These are phyloP conservation scores for Hypoxylon crocopeplum DNA, from an alignment of 495 filamentous ascomycete genomes.

Conservation along the genomic window DNA sequence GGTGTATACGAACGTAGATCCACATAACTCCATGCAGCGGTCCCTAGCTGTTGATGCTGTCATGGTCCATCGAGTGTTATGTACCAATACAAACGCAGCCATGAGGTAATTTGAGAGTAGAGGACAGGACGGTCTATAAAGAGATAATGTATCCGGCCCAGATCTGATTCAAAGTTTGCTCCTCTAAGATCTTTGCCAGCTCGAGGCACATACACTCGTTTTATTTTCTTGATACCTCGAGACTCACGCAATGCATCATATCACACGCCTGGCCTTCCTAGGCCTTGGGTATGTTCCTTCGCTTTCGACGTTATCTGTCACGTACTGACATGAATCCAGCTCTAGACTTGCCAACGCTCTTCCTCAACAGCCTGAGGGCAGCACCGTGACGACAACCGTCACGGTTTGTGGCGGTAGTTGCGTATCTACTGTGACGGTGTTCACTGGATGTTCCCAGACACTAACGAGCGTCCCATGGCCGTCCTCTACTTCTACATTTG, in stretches of 20 bases:
- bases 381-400: slow-evolving; percentile 36
- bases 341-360: slow-evolving; percentile 19
- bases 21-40: slow-evolving; percentile 11
- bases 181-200: slow-evolving; percentile 5
- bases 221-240: slow-evolving; percentile 3
- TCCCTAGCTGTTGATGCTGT: slow-evolving; percentile 11
- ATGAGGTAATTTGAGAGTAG: background rate
- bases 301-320: background rate
- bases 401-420: slow-evolving; percentile 36
- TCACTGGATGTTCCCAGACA: slow-evolving; percentile 25
- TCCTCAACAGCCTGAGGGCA: slow-evolving; percentile 22
- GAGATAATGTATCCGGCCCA: background rate
- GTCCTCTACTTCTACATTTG: slow-evolving; percentile 24
- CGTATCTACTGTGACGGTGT: slow-evolving; percentile 38
- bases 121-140: slow-evolving; percentile 21
- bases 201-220: slow-evolving; percentile 34
- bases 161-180: background rate
- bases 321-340: slow-evolving; percentile 27
- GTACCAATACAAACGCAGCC: background rate
- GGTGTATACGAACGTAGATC: slow-evolving; percentile 24
- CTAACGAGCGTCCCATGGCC: slow-evolving; percentile 7
- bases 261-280: slow-evolving; percentile 30
- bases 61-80: slow-evolving; percentile 12
- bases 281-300: slow-evolving; percentile 29
- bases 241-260: slow-evolving; percentile 26